A percentile compares a stretch with the other conserved stretches of the same genome.
Conservation (phyloP, 306 rosid species). For the Lathyrus sativus region DNA sequence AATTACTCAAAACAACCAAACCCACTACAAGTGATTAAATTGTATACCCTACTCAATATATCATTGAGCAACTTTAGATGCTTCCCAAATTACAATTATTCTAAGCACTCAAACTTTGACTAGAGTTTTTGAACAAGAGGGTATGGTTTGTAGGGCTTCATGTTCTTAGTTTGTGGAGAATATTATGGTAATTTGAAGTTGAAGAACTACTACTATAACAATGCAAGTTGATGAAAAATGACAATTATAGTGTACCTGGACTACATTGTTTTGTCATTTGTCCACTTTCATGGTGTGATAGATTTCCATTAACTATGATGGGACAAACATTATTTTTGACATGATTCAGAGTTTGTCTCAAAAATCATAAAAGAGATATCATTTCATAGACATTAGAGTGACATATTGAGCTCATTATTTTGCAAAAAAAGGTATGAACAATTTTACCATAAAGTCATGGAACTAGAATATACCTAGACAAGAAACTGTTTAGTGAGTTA, state of each 20-base stretch:
- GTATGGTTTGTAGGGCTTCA: background rate
- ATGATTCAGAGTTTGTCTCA: constrained; percentile 39
- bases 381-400: constrained; percentile 34
- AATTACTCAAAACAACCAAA: constrained; percentile 37
- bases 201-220: constrained; percentile 28
- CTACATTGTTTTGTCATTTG: constrained; percentile 22
- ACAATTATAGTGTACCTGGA: constrained; percentile 36
- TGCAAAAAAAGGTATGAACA: constrained; percentile 18
- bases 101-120: constrained; percentile 32
- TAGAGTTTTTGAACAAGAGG: constrained; percentile 24
- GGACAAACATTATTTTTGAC: constrained; percentile 40
- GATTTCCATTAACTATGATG: constrained; percentile 42
- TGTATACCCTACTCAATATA: constrained; percentile 29
- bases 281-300: constrained; percentile 40
- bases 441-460: constrained; percentile 29
- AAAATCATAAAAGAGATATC: constrained; percentile 28
- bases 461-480: constrained; percentile 36
- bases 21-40: constrained; percentile 51
- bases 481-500: background rate
- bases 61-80: constrained; percentile 24
- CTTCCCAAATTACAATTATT: constrained; percentile 39
- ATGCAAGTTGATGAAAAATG: constrained; percentile 44
- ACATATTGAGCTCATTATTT: constrained; percentile 31
- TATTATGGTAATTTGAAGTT: constrained; percentile 26
- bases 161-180: constrained; percentile 20